Conservation (phyloP, 2,329 filamentous ascomycete genomes). For the Fulvia fulva region DNA sequence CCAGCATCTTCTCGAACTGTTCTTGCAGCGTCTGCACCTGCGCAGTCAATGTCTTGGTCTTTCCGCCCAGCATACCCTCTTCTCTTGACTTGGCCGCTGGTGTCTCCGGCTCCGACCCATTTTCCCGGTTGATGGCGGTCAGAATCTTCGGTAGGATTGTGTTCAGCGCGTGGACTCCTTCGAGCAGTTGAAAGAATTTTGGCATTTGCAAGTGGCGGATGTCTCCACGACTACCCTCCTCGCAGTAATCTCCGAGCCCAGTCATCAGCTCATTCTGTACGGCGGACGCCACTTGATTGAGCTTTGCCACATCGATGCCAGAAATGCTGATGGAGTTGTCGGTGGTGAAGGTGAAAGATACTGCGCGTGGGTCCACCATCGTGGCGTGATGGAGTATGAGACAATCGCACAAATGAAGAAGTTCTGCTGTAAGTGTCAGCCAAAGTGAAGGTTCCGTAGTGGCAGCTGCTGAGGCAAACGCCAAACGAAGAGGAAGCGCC, state of each 20-base stretch:
- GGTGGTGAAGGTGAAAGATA: neutral
- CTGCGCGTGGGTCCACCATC: neutral
- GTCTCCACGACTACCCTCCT: neutral
- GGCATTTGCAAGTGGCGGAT: neutral
- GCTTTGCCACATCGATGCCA: neutral
- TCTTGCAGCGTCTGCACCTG: neutral
- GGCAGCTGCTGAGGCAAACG: neutral
- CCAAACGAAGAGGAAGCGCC: neutral
- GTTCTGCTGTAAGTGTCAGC: too few species aligned
- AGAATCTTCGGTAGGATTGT: neutral
- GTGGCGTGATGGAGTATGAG: neutral
- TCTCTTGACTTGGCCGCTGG: neutral
- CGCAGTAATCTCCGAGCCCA: neutral
- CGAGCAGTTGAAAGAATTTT: neutral
- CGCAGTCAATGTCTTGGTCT: neutral
- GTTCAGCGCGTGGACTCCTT: neutral
- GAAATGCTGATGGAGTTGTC: neutral
- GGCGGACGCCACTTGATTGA: neutral
- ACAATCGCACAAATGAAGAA: too few species aligned
- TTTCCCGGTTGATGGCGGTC: neutral
- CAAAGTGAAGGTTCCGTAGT: too few species aligned
- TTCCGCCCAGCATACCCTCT: neutral
- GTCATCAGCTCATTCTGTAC: neutral
- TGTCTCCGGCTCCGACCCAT: neutral
- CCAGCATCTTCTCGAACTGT: neutral